phyloP scores from a whole-genome alignment of 768 basidiomycete species.

The Rhizopogon vulgaris region DNA sequence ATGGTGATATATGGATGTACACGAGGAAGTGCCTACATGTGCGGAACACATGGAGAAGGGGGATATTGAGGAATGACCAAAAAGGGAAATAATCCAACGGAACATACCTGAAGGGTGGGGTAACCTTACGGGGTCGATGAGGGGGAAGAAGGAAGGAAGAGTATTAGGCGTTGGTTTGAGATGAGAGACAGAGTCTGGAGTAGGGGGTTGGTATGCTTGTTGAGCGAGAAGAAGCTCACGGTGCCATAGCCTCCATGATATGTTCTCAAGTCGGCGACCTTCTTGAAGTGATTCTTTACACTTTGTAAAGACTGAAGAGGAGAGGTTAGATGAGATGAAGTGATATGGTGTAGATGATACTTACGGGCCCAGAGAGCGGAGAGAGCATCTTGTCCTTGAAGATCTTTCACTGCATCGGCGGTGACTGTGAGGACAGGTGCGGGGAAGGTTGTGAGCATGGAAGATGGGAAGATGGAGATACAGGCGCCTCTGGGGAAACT shows the following conservation, averaged over 20 bases:
- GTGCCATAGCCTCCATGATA: slow-evolving; percentile 84
- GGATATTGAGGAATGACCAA: slow-evolving; percentile 7
- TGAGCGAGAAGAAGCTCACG: slow-evolving; percentile 46
- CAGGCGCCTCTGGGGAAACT: slow-evolving; percentile 7
- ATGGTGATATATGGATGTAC: slow-evolving; percentile 23
- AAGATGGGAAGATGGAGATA: slow-evolving; percentile 1
- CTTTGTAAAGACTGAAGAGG: slow-evolving; percentile 67
- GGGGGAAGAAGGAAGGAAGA: slow-evolving; percentile 22
- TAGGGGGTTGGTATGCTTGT: slow-evolving; percentile 17
- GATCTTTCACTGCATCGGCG: slow-evolving; percentile 57
- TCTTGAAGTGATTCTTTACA: slow-evolving; percentile 76
- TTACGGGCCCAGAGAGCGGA: slow-evolving; percentile 64
- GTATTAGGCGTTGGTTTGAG: slow-evolving; percentile 14
- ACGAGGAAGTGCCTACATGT: slow-evolving; percentile 16
- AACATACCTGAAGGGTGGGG: slow-evolving; percentile 13
- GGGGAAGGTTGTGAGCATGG: slow-evolving; percentile 50
- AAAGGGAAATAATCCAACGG: slow-evolving; percentile 7
- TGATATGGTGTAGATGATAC: slow-evolving; percentile 11
- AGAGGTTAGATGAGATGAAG: slow-evolving; percentile 5
- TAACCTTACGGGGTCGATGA: slow-evolving; percentile 11
- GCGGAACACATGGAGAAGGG: slow-evolving; percentile 11
- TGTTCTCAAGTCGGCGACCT: slow-evolving; percentile 80
- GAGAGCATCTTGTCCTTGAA: slow-evolving; percentile 64
- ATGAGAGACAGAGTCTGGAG: slow-evolving; percentile 21
- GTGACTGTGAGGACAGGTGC: slow-evolving; percentile 62